Evolutionary conservation across 306 rosid genomes (phyloP).

Genomic region (Oxytropis ochrocephala): DNA sequence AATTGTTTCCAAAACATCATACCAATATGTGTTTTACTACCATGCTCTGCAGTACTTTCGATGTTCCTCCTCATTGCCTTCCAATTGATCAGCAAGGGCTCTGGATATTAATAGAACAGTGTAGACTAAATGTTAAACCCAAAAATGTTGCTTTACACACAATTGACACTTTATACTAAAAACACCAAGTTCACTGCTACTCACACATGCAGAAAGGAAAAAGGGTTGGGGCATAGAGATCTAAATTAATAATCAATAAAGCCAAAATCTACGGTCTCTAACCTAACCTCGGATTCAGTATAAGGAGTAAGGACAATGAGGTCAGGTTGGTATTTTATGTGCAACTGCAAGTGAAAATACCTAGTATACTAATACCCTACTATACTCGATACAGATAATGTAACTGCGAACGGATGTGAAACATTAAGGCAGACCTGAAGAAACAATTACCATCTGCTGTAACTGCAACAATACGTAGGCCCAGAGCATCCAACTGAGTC

Average conservation of each 20-base stretch:
- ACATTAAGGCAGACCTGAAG: conserved; percentile 58
- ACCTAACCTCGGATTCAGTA: conserved; percentile 9
- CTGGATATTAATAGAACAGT: conserved; percentile 31
- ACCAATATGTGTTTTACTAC: conserved; percentile 72
- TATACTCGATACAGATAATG: neutral
- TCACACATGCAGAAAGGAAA: neutral
- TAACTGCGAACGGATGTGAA: conserved; percentile 12
- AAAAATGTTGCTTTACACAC: neutral
- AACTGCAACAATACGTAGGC: conserved; percentile 60
- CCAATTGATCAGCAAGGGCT: conserved; percentile 79
- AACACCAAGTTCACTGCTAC: neutral
- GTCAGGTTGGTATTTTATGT: neutral
- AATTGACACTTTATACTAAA: neutral
- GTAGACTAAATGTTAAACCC: neutral
- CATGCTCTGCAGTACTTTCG: conserved; percentile 56
- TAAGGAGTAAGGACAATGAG: neutral
- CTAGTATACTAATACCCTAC: neutral
- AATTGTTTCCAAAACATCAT: conserved; percentile 18
- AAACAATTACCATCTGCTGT: conserved; percentile 92
- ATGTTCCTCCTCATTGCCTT: conserved; percentile 69
- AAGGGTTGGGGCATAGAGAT: neutral
- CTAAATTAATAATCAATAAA: conserved; percentile 2
- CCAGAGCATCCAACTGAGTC: conserved; percentile 63
- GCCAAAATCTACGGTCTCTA: conserved; percentile 1
- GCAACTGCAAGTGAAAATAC: neutral